Evolutionary conservation across 2,329 filamentous ascomycete species (phyloP), one percentile per base, ranked within the genome.

Genomic region (Neobulgaria alba): DNA sequence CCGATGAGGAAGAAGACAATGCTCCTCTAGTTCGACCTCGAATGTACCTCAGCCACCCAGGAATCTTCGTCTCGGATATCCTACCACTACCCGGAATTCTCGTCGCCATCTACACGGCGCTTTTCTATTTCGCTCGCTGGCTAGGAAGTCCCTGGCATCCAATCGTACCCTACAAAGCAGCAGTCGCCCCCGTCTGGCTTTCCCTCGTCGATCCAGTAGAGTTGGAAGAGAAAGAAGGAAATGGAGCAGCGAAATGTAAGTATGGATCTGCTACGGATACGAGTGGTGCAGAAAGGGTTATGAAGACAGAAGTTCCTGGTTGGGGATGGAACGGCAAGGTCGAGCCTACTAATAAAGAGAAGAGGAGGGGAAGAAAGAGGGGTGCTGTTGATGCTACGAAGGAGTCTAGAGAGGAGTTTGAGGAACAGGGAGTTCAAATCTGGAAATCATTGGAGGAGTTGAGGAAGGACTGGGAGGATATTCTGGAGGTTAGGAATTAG

Each of bases 121-220:
- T 74, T 3, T 80, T 93, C 59, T 80, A 79, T 59, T 32, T 94
- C 12, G 77, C 78, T 10, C 84, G 90, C 49, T 79, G 75, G 67
- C 59, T 88, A 18, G 92, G 92, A 36, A 93, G 85, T 2, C 85
- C 85, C 9, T 98, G 92, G 92, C 90, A 96, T 61, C 71, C 75
- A 1, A 71, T 85, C 36, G 73, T 72, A n/a, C 71, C 80, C 0
- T 94, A 95, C 65, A 72, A 75, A 15, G 89, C 83, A 31, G 86
- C 89, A 5, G 73, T 73, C 35, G 77, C 87, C 0, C 75, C 85
- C 4, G 80, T 83, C 17, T 95, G 85, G 82, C 65, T 94, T 5
- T 77, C 82, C 0, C 73, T 96, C 10, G 73, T 81, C 15, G 66
- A 77, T 5, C 73, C 82, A 43, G 72, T 73, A 12, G 67, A 69